These are phyloP conservation scores for Annulohypoxylon maeteangense DNA, from an alignment of 495 filamentous ascomycete genomes.

Conservation along the genomic window DNA sequence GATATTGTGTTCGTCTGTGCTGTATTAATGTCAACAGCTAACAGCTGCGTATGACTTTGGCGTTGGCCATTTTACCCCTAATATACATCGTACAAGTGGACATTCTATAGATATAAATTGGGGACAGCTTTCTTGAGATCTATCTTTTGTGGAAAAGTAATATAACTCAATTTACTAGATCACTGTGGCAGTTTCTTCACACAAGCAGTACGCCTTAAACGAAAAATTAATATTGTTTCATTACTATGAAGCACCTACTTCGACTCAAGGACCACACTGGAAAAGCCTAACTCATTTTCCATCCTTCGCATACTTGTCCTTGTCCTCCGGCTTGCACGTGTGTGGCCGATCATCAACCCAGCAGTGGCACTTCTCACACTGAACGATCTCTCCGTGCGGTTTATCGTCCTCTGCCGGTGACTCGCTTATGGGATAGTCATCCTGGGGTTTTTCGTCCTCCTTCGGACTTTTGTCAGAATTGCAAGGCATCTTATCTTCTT, in stretches of 20 bases:
- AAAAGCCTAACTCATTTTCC: not conserved
- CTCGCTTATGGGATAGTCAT: not conserved
- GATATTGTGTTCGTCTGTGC: no score
- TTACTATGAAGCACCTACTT: not conserved
- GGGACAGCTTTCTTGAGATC: no score
- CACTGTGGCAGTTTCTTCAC: no score
- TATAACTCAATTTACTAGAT: not conserved
- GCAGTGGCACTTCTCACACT: conserved; percentile 23
- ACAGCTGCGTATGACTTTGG: no score
- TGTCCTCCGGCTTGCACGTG: conserved; percentile 18
- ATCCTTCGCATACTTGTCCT: conserved; percentile 16
- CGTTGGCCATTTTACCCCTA: no score
- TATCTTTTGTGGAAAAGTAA: not conserved
- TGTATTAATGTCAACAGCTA: no score
- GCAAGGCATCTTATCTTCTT: not conserved
- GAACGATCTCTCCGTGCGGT: not conserved
- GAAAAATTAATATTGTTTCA: no score
- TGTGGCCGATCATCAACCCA: conserved; percentile 14
- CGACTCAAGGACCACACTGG: no score
- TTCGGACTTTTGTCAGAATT: not conserved
- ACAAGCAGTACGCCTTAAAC: no score
- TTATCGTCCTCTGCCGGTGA: not conserved
- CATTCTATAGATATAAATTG: no score
- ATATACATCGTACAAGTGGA: no score
- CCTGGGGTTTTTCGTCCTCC: not conserved